These are phyloP conservation scores for Fusarium veterinarium DNA, from an alignment of 2,329 filamentous ascomycete genomes.

Conservation along the genomic window DNA sequence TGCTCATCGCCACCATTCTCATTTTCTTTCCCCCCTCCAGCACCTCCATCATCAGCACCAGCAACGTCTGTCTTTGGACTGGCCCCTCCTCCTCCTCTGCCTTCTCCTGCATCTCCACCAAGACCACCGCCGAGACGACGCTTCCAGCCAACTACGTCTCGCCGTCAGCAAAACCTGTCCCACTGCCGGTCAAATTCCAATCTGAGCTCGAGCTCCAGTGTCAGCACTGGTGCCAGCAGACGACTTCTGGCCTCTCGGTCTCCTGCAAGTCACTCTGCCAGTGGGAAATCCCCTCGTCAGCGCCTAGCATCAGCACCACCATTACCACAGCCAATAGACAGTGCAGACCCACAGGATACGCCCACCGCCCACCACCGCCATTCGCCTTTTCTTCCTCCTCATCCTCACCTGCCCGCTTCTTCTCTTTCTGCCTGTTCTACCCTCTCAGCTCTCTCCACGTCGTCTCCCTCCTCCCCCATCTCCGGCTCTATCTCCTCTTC, in stretches of 20 bases:
- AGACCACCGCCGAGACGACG: conserved; percentile 38
- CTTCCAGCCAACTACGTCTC: conserved; percentile 43
- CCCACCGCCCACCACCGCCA: conserved; percentile 42
- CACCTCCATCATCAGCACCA: conserved; percentile 32
- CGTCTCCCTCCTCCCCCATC: conserved; percentile 37
- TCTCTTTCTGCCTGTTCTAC: conserved; percentile 40
- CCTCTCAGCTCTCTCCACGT: conserved; percentile 35
- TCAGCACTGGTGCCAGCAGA: conserved; percentile 27
- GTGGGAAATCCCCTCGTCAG: conserved; percentile 44
- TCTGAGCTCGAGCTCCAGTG: conserved; percentile 24
- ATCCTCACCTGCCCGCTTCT: conserved; percentile 42
- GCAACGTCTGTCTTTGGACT: conserved; percentile 30
- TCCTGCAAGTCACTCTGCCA: conserved; percentile 38
- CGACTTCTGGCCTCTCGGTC: conserved; percentile 37
- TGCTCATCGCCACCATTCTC: conserved; percentile 31
- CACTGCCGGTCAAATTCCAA: conserved; percentile 42
- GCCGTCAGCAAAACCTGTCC: conserved; percentile 42
- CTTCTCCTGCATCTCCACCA: conserved; percentile 31
- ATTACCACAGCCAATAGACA: conserved; percentile 26
- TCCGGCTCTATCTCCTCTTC: conserved; percentile 32
- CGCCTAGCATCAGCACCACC: conserved; percentile 32
- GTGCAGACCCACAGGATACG: conserved; percentile 36
- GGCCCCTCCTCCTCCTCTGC: conserved; percentile 34
- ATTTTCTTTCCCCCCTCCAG: conserved; percentile 18
- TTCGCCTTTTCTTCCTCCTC: conserved; percentile 48